A percentile compares a stretch with the other conserved stretches of the same genome.
Evolutionary conservation across 345 rosid genomes (phyloP).

Genomic region (Sisymbrium altissimum): DNA sequence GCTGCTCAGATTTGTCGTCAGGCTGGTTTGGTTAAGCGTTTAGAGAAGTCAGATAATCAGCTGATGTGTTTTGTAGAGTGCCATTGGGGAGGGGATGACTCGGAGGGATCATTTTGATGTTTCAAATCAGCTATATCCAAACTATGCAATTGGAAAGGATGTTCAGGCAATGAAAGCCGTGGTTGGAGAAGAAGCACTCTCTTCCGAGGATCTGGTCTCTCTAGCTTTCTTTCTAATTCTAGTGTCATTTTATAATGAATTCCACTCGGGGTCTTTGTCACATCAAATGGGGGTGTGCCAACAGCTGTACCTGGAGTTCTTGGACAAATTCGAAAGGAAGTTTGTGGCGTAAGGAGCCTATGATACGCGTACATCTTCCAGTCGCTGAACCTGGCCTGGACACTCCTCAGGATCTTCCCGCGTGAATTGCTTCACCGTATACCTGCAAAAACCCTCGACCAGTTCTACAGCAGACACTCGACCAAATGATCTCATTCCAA

Average conservation of each 20-base stretch:
- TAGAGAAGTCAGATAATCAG: not conserved
- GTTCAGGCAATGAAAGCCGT: conserved; percentile 99
- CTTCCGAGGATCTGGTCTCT: too few relatives aligned
- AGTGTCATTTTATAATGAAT: too few relatives aligned
- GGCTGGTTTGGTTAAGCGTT: not conserved
- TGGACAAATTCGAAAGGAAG: conserved; percentile 94
- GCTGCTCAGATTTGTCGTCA: not conserved
- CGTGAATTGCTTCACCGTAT: conserved; percentile 97
- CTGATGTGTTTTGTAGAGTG: conserved; percentile 51
- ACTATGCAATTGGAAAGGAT: conserved; percentile 96
- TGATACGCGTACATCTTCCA: conserved; percentile 91
- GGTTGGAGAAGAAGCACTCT: conserved; percentile 84
- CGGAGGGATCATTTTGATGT: conserved; percentile 83
- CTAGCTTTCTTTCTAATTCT: too few relatives aligned
- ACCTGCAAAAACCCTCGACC: conserved; percentile 91
- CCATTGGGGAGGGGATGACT: conserved; percentile 93
- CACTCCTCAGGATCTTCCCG: conserved; percentile 92
- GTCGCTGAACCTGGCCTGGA: conserved; percentile 94
- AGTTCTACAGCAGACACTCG: conserved; percentile 72
- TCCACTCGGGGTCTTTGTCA: too few relatives aligned
- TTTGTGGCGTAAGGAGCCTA: conserved; percentile 92
- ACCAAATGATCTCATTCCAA: conserved; percentile 11
- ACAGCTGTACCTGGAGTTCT: too few relatives aligned
- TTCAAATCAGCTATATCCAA: conserved; percentile 93
- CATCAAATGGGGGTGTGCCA: too few relatives aligned